Evolutionary conservation across 2,329 filamentous ascomycete genomes (phyloP).

Genomic region (Claviceps monticola): DNA sequence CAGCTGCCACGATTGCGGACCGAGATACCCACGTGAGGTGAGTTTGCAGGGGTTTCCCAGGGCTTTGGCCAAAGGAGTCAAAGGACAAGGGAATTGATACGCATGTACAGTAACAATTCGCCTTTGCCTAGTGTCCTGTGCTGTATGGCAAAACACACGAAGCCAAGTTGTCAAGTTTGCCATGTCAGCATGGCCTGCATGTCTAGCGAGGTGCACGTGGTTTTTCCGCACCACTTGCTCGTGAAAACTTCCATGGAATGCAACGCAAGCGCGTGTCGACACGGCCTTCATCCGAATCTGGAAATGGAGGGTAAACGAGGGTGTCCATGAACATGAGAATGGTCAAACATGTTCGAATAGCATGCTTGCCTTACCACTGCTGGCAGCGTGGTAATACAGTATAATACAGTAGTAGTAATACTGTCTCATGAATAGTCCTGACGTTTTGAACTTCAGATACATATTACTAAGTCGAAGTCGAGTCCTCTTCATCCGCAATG

Average conservation of each 20-base stretch:
- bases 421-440: too few species aligned
- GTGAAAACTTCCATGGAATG: neutral
- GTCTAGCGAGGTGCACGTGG: neutral
- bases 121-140: neutral
- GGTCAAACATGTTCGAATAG: too few species aligned
- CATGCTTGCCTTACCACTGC: too few species aligned
- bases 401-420: too few species aligned
- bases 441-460: too few species aligned
- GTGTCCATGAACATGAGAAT: too few species aligned
- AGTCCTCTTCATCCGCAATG: neutral
- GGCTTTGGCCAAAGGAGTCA: constrained; percentile 6
- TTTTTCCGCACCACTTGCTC: neutral
- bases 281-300: too few species aligned
- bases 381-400: too few species aligned
- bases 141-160: neutral
- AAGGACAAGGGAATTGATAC: neutral
- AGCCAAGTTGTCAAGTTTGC: neutral
- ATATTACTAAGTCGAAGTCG: neutral
- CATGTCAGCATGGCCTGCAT: neutral
- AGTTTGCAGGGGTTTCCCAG: constrained; percentile 7
- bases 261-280: neutral
- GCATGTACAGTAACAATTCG: neutral
- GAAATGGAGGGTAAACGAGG: too few species aligned
- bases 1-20: constrained; percentile 6
- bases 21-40: constrained; percentile 8